Evolutionary conservation across 495 filamentous ascomycete genomes (phyloP).

Genomic region (Xylaria telfairii): DNA sequence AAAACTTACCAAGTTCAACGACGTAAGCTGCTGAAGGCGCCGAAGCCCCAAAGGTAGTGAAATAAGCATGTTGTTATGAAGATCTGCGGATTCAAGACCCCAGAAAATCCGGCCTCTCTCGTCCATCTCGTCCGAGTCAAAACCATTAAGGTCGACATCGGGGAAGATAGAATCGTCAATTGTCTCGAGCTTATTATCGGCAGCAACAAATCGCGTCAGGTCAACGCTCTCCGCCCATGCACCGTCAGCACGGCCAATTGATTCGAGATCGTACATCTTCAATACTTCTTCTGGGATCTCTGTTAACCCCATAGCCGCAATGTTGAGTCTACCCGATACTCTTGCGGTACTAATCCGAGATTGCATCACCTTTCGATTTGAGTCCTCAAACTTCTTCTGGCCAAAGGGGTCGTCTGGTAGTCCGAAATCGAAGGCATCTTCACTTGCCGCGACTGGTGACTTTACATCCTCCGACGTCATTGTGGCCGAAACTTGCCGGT

Average conservation of each 20-base stretch:
- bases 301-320: slow-evolving; percentile 81
- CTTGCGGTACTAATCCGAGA: slow-evolving; percentile 79
- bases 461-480: slow-evolving; percentile 45
- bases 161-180: slow-evolving; percentile 79
- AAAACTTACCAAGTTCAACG: slow-evolving; percentile 76
- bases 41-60: slow-evolving; percentile 77
- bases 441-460: slow-evolving; percentile 51
- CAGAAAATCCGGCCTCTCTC: slow-evolving; percentile 78
- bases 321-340: slow-evolving; percentile 83
- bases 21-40: slow-evolving; percentile 72
- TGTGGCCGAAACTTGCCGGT: slow-evolving; percentile 44
- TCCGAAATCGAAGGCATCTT: slow-evolving; percentile 62
- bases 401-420: slow-evolving; percentile 70
- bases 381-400: slow-evolving; percentile 64
- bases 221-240: slow-evolving; percentile 96
- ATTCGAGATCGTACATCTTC: slow-evolving; percentile 84
- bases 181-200: slow-evolving; percentile 86
- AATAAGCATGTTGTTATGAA: slow-evolving; percentile 81
- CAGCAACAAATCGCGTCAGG: slow-evolving; percentile 83
- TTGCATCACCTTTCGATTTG: slow-evolving; percentile 67
- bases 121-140: slow-evolving; percentile 64
- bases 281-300: slow-evolving; percentile 84
- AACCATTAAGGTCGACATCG: slow-evolving; percentile 64
- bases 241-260: slow-evolving; percentile 55
- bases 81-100: slow-evolving; percentile 79